Base-by-base conservation (phyloP, 2,329 filamentous ascomycete species). In the Pyrenochaeta sp. region DNA sequence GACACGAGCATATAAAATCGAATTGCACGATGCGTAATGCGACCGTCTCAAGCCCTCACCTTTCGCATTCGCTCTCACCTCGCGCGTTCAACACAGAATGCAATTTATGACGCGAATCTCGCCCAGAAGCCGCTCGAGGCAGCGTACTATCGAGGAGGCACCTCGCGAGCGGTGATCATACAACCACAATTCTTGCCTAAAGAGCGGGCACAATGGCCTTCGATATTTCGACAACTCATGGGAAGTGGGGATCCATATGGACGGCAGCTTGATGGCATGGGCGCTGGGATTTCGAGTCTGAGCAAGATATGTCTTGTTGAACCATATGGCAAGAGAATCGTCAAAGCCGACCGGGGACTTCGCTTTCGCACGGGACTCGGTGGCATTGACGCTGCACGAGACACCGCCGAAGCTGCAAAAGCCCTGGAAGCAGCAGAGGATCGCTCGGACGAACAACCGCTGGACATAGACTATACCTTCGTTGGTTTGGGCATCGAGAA, bases 191-290 rank as follows among this genome's bases (percentile, higher is more conserved):
- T 84, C 54, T 75, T 86, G 0, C 82, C 83, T 0, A 10, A 39
- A 0, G 60, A 79, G 34, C 70, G 66, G 20, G 49, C 56, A 19
- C 58, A 73, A 53, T 84, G 82, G 80, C 68, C 73, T 3, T 58
- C 72, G 1, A 80, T 88, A 13, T 83, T 88, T 48, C 75, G 77
- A 14, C 73, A 78, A 35, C 34, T 60, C 5, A 84, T 89, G 68
- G 85, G 85, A 21, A 83, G 81, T 3, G 85, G 84, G 0, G 88
- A 90, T 55, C 74, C 78, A 0, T 78, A 86, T 65, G 85, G 83
- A 0, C 79, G 88, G 0, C 88, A 91, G 68, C 81, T 91, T 1
- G 79, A 90, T 63, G 87, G 87, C 7, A 79, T 90, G 68, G 87
- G 87, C 3, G 85, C 83, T 0, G 87, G 86, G 3, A 76, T 87